These are phyloP conservation scores for Combretum micranthum DNA, from an alignment of 345 rosid genomes.

Conservation along the genomic window DNA sequence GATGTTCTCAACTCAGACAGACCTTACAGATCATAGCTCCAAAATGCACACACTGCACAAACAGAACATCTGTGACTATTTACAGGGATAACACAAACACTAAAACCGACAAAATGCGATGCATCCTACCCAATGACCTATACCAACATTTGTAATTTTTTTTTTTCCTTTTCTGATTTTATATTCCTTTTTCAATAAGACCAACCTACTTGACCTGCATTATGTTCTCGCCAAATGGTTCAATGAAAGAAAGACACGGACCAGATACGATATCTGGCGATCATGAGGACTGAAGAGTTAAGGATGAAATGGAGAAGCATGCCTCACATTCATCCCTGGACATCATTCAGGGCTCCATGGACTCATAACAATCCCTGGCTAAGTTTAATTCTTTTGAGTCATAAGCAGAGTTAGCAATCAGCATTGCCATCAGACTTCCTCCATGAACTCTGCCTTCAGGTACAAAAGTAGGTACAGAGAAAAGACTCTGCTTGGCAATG, in stretches of 20 bases:
- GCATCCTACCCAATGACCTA: too few species aligned
- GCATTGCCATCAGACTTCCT: constrained; percentile 82
- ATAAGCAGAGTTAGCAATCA: constrained; percentile 38
- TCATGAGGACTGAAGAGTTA: too few species aligned
- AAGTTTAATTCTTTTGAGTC: constrained; percentile 12
- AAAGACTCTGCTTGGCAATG: constrained; percentile 17
- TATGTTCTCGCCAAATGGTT: too few species aligned
- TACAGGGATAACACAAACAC: neutral
- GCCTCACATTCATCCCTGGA: constrained; percentile 8
- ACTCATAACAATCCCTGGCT: neutral
- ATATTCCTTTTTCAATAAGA: too few species aligned
- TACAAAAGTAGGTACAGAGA: constrained; percentile 23
- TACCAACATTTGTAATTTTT: too few species aligned
- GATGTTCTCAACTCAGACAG: neutral
- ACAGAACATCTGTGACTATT: neutral
- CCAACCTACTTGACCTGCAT: too few species aligned
- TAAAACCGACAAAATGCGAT: too few species aligned
- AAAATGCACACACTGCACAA: neutral
- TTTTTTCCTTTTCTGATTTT: too few species aligned
- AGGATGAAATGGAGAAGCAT: neutral
- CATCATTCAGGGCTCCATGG: neutral
- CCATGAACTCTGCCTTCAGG: constrained; percentile 98
- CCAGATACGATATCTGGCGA: too few species aligned
- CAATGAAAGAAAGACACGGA: too few species aligned
- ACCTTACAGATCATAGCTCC: neutral